Conservation (phyloP, 306 rosid species). For the Calophaca sinica region DNA sequence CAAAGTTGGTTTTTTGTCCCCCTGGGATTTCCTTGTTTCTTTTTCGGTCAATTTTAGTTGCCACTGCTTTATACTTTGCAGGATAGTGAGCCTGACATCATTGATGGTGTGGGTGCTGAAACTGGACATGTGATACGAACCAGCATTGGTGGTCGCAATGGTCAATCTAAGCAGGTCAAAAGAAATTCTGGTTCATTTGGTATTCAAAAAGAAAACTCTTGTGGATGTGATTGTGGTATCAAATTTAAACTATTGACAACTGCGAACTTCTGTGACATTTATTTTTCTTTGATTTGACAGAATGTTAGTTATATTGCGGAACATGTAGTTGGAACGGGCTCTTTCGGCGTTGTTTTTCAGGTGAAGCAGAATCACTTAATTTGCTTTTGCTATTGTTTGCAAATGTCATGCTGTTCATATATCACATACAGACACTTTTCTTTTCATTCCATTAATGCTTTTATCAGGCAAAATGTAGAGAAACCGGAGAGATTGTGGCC, state of each 20-base stretch:
- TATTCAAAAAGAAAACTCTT: slow-evolving; percentile 23
- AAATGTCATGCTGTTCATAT: slow-evolving; percentile 23
- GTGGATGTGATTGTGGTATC: background rate
- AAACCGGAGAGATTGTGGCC: slow-evolving; percentile 98
- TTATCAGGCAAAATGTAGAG: slow-evolving; percentile 94
- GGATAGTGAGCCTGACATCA: slow-evolving; percentile 90
- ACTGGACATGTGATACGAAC: slow-evolving; percentile 93
- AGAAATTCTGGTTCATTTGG: background rate
- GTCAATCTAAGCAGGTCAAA: slow-evolving; percentile 89
- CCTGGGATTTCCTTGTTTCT: slow-evolving; percentile 6
- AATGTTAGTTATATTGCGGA: slow-evolving; percentile 83
- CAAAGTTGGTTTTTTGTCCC: too few species aligned
- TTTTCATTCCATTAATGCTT: slow-evolving; percentile 30
- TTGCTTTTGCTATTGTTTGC: slow-evolving; percentile 35
- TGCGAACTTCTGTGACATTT: slow-evolving; percentile 12
- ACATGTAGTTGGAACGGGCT: slow-evolving; percentile 96
- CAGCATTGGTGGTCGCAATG: slow-evolving; percentile 80
- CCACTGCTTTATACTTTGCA: slow-evolving; percentile 52
- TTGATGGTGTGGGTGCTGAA: slow-evolving; percentile 93
- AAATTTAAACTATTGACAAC: slow-evolving; percentile 21
- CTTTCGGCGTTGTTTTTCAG: slow-evolving; percentile 96
- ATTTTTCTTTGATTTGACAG: slow-evolving; percentile 58
- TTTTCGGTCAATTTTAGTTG: slow-evolving; percentile 4
- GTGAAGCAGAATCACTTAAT: slow-evolving; percentile 52
- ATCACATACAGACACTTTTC: background rate